Evolutionary conservation across 2,329 filamentous ascomycete species (phyloP).

Genomic region (Pseudogymnoascus sp.): DNA sequence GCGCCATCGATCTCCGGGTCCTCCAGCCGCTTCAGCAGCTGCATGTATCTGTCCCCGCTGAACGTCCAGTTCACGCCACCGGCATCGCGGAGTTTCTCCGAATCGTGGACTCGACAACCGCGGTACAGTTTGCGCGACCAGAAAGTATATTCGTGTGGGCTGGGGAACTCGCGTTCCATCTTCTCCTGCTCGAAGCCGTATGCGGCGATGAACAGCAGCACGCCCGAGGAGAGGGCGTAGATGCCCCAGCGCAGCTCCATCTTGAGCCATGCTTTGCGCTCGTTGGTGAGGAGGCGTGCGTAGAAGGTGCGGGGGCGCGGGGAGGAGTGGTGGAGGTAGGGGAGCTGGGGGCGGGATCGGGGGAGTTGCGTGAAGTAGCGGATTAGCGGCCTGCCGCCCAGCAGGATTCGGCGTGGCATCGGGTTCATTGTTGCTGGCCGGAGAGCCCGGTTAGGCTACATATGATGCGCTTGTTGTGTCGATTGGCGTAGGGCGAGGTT

Average conservation of each 20-base stretch:
- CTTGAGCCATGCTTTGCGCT: slow-evolving; percentile 63
- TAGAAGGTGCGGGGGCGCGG: slow-evolving; percentile 42
- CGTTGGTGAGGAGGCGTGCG: slow-evolving; percentile 71
- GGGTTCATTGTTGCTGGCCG: slow-evolving; percentile 6
- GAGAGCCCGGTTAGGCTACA: not conserved
- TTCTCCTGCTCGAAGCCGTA: slow-evolving; percentile 67
- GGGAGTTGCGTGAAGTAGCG: slow-evolving; percentile 52
- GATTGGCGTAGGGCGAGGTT: not conserved
- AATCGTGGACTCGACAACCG: slow-evolving; percentile 35
- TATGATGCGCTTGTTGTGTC: not conserved
- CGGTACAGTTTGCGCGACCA: slow-evolving; percentile 63
- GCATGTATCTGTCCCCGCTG: slow-evolving; percentile 54
- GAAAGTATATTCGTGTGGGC: slow-evolving; percentile 75
- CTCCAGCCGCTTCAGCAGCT: slow-evolving; percentile 62
- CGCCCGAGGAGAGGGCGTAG: slow-evolving; percentile 58
- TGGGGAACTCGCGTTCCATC: slow-evolving; percentile 70
- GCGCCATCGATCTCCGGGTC: slow-evolving; percentile 62
- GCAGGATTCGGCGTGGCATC: not conserved
- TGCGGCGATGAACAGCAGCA: slow-evolving; percentile 54
- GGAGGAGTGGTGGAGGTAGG: slow-evolving; percentile 56
- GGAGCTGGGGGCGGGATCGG: slow-evolving; percentile 54
- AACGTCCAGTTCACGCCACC: slow-evolving; percentile 55
- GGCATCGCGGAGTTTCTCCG: slow-evolving; percentile 21
- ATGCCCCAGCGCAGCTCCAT: slow-evolving; percentile 63
- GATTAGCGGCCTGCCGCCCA: slow-evolving; percentile 27